Evolutionary conservation across 2,329 filamentous ascomycete species (phyloP).

Genomic region (Penicillium sp.): DNA sequence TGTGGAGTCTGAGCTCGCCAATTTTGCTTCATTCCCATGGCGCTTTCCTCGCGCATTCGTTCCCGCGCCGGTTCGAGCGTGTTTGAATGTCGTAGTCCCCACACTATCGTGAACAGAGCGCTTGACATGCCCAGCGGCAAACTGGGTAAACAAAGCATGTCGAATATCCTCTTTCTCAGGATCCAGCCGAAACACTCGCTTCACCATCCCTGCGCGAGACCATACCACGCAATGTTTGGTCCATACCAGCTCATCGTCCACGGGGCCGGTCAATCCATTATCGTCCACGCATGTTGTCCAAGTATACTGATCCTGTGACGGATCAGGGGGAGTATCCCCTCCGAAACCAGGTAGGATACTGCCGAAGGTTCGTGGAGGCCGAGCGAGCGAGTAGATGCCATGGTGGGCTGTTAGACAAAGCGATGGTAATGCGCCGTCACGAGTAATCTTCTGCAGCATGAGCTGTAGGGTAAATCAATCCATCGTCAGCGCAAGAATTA

Average conservation of each 20-base stretch:
- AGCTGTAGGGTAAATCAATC: constrained; percentile 22
- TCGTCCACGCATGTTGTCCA: constrained; percentile 63
- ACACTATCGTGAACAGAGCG: constrained; percentile 9
- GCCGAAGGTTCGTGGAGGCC: constrained; percentile 85
- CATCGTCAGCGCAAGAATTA: constrained; percentile 23
- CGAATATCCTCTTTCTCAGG: constrained; percentile 78
- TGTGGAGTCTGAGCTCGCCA: constrained; percentile 18
- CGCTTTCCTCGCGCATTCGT: constrained; percentile 12
- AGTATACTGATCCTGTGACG: constrained; percentile 59
- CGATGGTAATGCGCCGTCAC: constrained; percentile 18
- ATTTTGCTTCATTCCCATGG: constrained; percentile 24
- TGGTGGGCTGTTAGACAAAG: constrained; percentile 42
- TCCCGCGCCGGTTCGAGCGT: constrained; percentile 1
- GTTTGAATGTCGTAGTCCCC: constrained; percentile 3
- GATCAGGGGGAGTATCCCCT: constrained; percentile 69
- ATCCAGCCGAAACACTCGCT: constrained; percentile 79
- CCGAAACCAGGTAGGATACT: constrained; percentile 74
- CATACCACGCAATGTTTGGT: constrained; percentile 76
- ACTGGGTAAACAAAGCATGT: constrained; percentile 82
- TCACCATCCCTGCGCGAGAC: constrained; percentile 79
- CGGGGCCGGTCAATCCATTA: constrained; percentile 37
- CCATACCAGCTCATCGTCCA: constrained; percentile 74
- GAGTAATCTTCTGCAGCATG: constrained; percentile 20
- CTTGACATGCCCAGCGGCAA: constrained; percentile 50
- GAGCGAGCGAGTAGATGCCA: constrained; percentile 87